phyloP scores from a whole-genome alignment of 2,329 filamentous ascomycete genomes.

The Microcyclosporella mali region DNA sequence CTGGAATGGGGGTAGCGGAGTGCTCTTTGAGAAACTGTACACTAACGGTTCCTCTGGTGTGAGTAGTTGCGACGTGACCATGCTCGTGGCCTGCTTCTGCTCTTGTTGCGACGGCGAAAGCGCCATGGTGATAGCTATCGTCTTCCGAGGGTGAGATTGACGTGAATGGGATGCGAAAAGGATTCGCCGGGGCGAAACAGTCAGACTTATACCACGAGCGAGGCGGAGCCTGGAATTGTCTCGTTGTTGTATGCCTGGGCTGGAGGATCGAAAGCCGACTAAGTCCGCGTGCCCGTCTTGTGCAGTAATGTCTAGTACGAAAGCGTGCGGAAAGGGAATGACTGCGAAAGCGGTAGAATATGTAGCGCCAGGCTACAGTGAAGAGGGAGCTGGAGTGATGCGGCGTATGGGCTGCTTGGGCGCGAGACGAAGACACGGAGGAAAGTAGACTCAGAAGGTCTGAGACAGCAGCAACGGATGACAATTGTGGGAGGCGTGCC shows the following conservation, averaged over 20 bases:
- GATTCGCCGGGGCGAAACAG: slow-evolving; percentile 6
- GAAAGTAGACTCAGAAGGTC: no score
- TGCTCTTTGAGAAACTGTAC: slow-evolving; percentile 16
- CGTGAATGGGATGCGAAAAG: not conserved
- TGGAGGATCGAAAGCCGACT: slow-evolving; percentile 12
- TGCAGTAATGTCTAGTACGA: no score
- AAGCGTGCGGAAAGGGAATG: no score
- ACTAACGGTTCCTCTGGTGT: slow-evolving; percentile 18
- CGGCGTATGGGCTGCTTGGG: no score
- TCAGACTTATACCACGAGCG: slow-evolving; percentile 12
- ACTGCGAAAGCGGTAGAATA: no score
- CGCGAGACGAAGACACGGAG: no score
- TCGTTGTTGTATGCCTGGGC: slow-evolving; percentile 14
- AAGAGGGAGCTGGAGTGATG: no score
- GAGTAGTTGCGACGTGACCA: slow-evolving; percentile 12
- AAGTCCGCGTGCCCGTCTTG: slow-evolving; percentile 10
- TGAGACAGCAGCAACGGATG: no score
- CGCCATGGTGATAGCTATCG: no score
- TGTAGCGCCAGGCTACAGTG: no score
- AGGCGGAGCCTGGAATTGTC: slow-evolving; percentile 17
- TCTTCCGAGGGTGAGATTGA: not conserved
- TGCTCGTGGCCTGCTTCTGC: slow-evolving; percentile 9
- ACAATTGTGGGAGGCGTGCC: no score
- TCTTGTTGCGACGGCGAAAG: slow-evolving; percentile 2
- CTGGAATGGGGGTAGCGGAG: slow-evolving; percentile 7